Percentiles rank a stretch among this genome's conserved stretches.
Conservation (phyloP, 78 protist species). For the slime mould (Dictyostelium discoideum) region DNA sequence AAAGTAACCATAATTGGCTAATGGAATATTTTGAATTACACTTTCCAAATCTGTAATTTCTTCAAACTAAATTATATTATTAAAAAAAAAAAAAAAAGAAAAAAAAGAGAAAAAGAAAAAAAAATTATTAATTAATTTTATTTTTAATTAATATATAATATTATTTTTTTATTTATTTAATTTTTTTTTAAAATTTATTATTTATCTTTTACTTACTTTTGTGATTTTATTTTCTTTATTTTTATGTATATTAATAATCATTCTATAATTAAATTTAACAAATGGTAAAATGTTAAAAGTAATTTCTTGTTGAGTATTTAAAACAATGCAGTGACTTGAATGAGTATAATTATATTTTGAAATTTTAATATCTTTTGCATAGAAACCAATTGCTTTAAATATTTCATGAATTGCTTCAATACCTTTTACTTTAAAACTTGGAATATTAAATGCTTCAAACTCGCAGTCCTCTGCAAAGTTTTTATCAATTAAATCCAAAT, state of each 20-base stretch:
- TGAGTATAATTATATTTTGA: not conserved
- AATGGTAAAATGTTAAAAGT: slow-evolving; percentile 20
- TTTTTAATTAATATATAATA: too few relatives aligned
- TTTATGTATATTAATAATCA: slow-evolving; percentile 39
- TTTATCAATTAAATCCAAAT: slow-evolving; percentile 30
- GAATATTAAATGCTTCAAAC: slow-evolving; percentile 36
- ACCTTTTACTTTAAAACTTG: slow-evolving; percentile 43
- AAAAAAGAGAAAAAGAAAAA: not conserved
- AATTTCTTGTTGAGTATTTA: slow-evolving; percentile 19
- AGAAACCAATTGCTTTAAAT: slow-evolving; percentile 43
- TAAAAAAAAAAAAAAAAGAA: not conserved
- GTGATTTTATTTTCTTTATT: slow-evolving; percentile 35
- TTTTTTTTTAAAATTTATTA: not conserved
- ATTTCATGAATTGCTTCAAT: slow-evolving; percentile 36
- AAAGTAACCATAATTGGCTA: slow-evolving; percentile 37
- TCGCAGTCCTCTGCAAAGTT: slow-evolving; percentile 25
- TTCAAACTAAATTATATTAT: slow-evolving; percentile 52
- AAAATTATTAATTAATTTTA: too few relatives aligned
- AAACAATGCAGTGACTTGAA: not conserved
- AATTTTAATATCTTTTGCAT: slow-evolving; percentile 18
- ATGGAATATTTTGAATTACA: slow-evolving; percentile 56
- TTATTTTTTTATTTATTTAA: not conserved
- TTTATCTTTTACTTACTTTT: not conserved
- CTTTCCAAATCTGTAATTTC: slow-evolving; percentile 34
- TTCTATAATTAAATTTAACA: slow-evolving; percentile 10